These are phyloP conservation scores for Aspergillus pseudotamarii DNA, from an alignment of 2,329 filamentous ascomycete genomes.

Conservation along the genomic window DNA sequence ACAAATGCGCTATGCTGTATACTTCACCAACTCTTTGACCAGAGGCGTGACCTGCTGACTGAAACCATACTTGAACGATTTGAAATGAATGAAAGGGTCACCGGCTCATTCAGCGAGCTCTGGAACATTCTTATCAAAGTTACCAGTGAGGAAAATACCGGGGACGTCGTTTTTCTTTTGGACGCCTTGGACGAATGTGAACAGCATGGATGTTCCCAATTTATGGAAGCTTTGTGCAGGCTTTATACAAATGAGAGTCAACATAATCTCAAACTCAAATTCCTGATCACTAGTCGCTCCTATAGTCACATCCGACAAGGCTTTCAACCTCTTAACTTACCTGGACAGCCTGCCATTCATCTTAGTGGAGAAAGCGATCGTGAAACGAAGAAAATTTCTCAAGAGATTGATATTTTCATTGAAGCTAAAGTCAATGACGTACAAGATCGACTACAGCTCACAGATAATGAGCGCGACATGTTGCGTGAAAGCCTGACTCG, in stretches of 20 bases:
- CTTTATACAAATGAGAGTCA: slow-evolving; percentile 22
- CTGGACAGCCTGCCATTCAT: slow-evolving; percentile 18
- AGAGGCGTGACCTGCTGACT: slow-evolving; percentile 17
- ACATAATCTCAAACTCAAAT: slow-evolving; percentile 32
- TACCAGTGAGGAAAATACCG: slow-evolving; percentile 11
- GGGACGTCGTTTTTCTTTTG: slow-evolving; percentile 40
- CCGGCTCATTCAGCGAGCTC: slow-evolving; percentile 29
- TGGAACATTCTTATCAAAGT: slow-evolving; percentile 33
- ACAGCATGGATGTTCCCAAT: slow-evolving; percentile 13
- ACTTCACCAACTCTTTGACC: slow-evolving; percentile 43
- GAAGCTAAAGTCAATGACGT: slow-evolving; percentile 14
- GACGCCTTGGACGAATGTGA: slow-evolving; percentile 50
- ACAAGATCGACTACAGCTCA: slow-evolving; percentile 21
- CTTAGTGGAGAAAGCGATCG: slow-evolving; percentile 24
- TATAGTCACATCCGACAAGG: slow-evolving; percentile 20
- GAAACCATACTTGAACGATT: slow-evolving; percentile 21
- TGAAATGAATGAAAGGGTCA: slow-evolving; percentile 16
- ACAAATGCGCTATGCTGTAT: slow-evolving; percentile 38
- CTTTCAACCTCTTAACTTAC: slow-evolving; percentile 15
- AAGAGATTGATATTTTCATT: slow-evolving; percentile 32
- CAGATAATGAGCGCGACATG: slow-evolving; percentile 11
- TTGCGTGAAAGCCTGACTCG: slow-evolving; percentile 31
- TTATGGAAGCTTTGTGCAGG: slow-evolving; percentile 28
- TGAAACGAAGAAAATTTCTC: slow-evolving; percentile 17
- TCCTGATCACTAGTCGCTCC: slow-evolving; percentile 36